Evolutionary conservation across 805 yeast species (phyloP).

Genomic region (Saccharomycopsis sp.): DNA sequence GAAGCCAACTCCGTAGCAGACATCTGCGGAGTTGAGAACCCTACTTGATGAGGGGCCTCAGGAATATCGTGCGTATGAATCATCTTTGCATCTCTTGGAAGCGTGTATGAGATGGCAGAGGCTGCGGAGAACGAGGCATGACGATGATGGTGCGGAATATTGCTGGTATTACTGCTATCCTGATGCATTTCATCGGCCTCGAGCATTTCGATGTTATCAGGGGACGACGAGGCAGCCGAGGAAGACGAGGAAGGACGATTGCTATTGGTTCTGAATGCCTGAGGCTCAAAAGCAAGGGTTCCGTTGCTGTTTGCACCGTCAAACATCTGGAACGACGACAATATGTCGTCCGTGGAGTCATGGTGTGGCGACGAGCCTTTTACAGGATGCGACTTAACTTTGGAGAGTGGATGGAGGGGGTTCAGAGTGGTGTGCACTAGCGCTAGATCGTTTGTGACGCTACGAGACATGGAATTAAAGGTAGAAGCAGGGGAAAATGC

Average conservation of each 20-base stretch:
- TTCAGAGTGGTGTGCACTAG: constrained; percentile 2
- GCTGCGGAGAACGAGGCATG: constrained; percentile 65
- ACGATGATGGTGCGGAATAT: constrained; percentile 26
- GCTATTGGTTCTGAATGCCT: no score
- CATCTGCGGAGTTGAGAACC: constrained; percentile 76
- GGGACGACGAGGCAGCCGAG: not conserved
- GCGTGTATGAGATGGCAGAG: constrained; percentile 51
- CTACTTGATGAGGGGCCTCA: constrained; percentile 63
- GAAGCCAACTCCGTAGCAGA: constrained; percentile 40
- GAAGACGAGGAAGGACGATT: no score
- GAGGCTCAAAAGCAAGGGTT: no score
- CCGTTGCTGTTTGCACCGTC: no score
- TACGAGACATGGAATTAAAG: constrained; percentile 12
- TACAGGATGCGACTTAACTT: not conserved
- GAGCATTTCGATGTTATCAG: not conserved
- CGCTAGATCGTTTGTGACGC: constrained; percentile 12
- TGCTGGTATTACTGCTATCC: constrained; percentile 4
- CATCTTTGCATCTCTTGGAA: constrained; percentile 37
- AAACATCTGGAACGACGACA: constrained; percentile 9
- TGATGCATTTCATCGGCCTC: no score
- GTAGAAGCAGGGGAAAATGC: constrained; percentile 10
- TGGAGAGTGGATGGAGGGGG: not conserved
- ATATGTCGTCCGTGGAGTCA: constrained; percentile 2
- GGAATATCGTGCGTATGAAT: constrained; percentile 26
- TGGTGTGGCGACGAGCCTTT: not conserved